phyloP scores from a whole-genome alignment of 2,329 filamentous ascomycete genomes.

The Leptodontidium sp. region DNA sequence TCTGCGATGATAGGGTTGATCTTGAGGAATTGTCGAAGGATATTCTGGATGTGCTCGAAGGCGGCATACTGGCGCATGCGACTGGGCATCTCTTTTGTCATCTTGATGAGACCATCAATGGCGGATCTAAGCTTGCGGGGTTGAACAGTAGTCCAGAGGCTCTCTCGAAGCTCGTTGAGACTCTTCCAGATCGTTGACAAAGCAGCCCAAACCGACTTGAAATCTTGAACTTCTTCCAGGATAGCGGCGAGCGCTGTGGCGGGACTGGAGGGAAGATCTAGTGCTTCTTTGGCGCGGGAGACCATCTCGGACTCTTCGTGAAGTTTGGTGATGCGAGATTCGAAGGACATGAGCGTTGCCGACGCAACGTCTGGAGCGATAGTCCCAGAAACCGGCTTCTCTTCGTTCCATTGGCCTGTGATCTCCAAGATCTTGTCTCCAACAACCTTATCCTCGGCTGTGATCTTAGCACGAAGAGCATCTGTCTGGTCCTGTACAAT shows the following conservation, averaged over 20 bases:
- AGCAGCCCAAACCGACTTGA: slow-evolving; percentile 97
- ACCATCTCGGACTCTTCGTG: slow-evolving; percentile 93
- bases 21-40: slow-evolving; percentile 87
- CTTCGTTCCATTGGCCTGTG: slow-evolving; percentile 88
- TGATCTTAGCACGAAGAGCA: slow-evolving; percentile 91
- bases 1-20: slow-evolving; percentile 89
- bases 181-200: slow-evolving; percentile 97
- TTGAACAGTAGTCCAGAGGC: slow-evolving; percentile 93
- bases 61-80: slow-evolving; percentile 99
- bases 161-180: slow-evolving; percentile 90
- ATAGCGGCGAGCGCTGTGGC: slow-evolving; percentile 86
- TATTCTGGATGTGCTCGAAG: slow-evolving; percentile 97
- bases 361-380: slow-evolving; percentile 91
- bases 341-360: slow-evolving; percentile 81
- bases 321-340: slow-evolving; percentile 82
- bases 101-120: slow-evolving; percentile 92
- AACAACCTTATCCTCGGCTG: slow-evolving; percentile 91
- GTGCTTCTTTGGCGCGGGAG: slow-evolving; percentile 93
- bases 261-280: slow-evolving; percentile 82
- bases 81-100: slow-evolving; percentile 99
- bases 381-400: slow-evolving; percentile 95
- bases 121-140: slow-evolving; percentile 90
- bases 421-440: slow-evolving; percentile 88
- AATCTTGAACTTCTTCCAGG: slow-evolving; percentile 96
- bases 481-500: slow-evolving; percentile 97